These are phyloP conservation scores for Drechslerella dactyloides DNA, from an alignment of 2,329 filamentous ascomycete genomes.

Conservation along the genomic window DNA sequence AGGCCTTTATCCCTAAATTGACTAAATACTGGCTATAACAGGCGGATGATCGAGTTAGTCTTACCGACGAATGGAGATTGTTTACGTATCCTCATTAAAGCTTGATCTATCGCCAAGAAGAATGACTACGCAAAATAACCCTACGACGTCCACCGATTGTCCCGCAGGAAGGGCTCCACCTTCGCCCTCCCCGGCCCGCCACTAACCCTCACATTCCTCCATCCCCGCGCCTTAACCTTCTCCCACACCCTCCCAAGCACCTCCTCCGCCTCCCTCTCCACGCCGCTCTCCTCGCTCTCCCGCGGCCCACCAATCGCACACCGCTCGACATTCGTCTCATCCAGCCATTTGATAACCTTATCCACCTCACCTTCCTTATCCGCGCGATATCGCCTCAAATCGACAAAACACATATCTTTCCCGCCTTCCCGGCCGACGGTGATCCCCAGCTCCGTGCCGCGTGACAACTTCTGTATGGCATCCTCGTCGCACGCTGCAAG, in stretches of 20 bases:
- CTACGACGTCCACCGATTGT: conserved; percentile 40
- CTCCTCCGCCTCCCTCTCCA: conserved; percentile 33
- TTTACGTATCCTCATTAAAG: not conserved
- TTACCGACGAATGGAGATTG: too few species aligned
- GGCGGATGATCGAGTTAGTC: too few species aligned
- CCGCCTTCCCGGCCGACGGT: conserved; percentile 12
- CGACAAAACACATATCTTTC: conserved; percentile 40
- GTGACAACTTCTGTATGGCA: conserved; percentile 17
- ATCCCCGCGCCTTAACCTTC: conserved; percentile 38
- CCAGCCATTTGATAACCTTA: conserved; percentile 33
- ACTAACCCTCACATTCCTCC: conserved; percentile 33
- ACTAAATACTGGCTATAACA: too few species aligned
- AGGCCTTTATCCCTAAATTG: too few species aligned
- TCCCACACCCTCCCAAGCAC: conserved; percentile 30
- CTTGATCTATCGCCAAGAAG: not conserved
- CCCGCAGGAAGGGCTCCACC: conserved; percentile 31
- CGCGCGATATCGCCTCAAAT: conserved; percentile 29
- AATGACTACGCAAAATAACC: not conserved
- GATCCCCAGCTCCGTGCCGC: conserved; percentile 29
- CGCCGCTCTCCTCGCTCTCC: conserved; percentile 41
- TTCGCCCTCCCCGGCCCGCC: conserved; percentile 13
- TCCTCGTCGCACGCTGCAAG: conserved; percentile 30
- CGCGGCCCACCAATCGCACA: conserved; percentile 43
- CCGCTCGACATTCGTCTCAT: conserved; percentile 36
- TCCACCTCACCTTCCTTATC: conserved; percentile 28